phyloP scores from a whole-genome alignment of 805 yeast genomes.

The Saccharomycopsis sp. region DNA sequence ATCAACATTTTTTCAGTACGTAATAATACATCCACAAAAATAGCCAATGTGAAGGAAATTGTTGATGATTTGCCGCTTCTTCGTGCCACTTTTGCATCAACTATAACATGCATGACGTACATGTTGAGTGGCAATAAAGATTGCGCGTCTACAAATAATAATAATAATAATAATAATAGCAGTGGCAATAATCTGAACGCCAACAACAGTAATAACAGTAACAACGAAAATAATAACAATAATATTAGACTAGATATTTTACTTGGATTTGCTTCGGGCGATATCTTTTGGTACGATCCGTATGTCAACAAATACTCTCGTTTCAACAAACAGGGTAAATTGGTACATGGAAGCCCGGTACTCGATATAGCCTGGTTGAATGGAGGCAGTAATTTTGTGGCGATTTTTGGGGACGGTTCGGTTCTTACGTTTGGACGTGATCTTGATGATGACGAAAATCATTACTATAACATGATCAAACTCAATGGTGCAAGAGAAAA shows the following conservation, averaged over 20 bases:
- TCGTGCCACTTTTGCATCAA: constrained; percentile 33
- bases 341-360: constrained; percentile 36
- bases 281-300: constrained; percentile 55
- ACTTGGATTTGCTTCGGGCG: constrained; percentile 64
- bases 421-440: constrained; percentile 45
- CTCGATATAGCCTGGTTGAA: constrained; percentile 42
- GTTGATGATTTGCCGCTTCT: constrained; percentile 41
- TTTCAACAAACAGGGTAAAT: constrained; percentile 44
- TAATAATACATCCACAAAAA: constrained; percentile 28
- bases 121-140: background rate
- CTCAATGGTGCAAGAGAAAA: constrained; percentile 26
- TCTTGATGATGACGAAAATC: constrained; percentile 39
- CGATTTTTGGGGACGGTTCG: constrained; percentile 61
- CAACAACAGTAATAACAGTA: background rate
- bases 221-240: constrained; percentile 16
- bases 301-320: constrained; percentile 41
- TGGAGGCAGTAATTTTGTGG: constrained; percentile 43
- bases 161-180: background rate
- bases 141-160: background rate
- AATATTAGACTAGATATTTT: constrained; percentile 43
- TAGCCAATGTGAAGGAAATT: constrained; percentile 32
- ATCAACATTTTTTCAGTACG: constrained; percentile 31
- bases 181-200: background rate
- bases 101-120: constrained; percentile 11
- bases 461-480: constrained; percentile 21